Base-by-base conservation (phyloP, 805 yeast genomes). In the Peterozyma toletana region DNA sequence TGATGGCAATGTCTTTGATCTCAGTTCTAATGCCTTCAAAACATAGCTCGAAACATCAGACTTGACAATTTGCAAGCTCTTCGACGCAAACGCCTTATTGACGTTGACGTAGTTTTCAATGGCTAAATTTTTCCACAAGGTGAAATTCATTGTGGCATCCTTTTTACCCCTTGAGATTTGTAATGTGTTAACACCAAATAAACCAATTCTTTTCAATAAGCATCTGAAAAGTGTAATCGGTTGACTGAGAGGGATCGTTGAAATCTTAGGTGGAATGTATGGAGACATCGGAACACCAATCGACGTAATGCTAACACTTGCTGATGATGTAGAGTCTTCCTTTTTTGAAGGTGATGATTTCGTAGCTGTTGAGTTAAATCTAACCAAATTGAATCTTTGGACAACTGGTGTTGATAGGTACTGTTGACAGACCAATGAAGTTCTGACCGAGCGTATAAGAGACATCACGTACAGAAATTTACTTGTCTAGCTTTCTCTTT, bases 51-150 rank as follows among this genome's bases (percentile, higher is more conserved):
- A 71, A 17, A 80, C 66, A 13, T 62, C 55, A 36, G 68, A 65
- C 45, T 67, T 68, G 11, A 78, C 65, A 11, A 69, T 53, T 31
- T 61, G 65, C 38, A 87, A 56, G 50, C 80, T 69, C 30, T 68
- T 70, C 15, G 68, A 58, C 2, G 95, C 91, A 68, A 90, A 90
- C 2, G 88, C 80, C 55, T 80, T 79, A 64, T 90, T 88, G n/a
- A 86, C 83, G 45, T 77, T 76, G 29, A 83, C 84, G 60, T 80
- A 89, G 41, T 69, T 70, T 52, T 87, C 87, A 53, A 90, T 79
- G 7, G 95, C 95, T 30, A 73, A 73, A 62, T 88, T 91, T 60
- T 86, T 86, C 96, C 96, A 90, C 47, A 80, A 75, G 16, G 78
- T 58, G 51, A 83, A 83, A 37, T 78, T 66, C 30, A 90, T 86